Percentiles rank a stretch among this genome's conserved stretches.
These are phyloP conservation scores for Selaginella tamariscina DNA, from an alignment of 75 land plant species.

Conservation along the genomic window DNA sequence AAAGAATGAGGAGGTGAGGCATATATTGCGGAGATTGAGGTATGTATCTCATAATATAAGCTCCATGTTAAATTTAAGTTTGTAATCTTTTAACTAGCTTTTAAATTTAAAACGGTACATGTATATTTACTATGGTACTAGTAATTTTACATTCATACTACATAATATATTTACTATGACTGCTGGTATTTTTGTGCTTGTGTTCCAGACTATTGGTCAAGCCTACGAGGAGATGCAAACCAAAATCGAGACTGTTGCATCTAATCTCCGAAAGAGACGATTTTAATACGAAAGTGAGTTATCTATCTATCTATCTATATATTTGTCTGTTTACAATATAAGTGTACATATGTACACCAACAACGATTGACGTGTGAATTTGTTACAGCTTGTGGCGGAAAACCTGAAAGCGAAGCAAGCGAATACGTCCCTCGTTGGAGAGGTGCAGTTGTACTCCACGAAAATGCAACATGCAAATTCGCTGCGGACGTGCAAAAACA, in stretches of 20 bases:
- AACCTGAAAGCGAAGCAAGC: constrained; percentile 57
- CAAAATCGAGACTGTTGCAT: constrained; percentile 78
- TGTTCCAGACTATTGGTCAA: constrained; percentile 82
- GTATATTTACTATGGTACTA: neutral
- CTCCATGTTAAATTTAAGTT: neutral
- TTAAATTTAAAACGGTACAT: neutral
- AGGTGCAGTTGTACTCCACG: constrained; percentile 39
- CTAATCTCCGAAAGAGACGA: constrained; percentile 97
- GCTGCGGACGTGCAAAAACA: constrained; percentile 38
- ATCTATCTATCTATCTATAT: neutral
- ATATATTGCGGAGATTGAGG: constrained; percentile 90
- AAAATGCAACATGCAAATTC: constrained; percentile 41
- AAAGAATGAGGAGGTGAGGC: constrained; percentile 81
- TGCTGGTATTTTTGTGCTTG: neutral
- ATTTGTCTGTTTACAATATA: neutral
- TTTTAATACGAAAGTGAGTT: constrained; percentile 76
- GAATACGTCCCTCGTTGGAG: constrained; percentile 39
- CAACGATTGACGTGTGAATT: neutral
- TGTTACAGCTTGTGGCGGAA: constrained; percentile 65
- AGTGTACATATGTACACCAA: neutral
- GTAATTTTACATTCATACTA: neutral
- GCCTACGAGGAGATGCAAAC: constrained; percentile 98
- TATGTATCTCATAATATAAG: constrained; percentile 13
- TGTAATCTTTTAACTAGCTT: constrained; percentile 2
- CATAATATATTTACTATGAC: neutral